Percentiles rank a stretch among this genome's conserved stretches.
Evolutionary conservation across 2,329 filamentous ascomycete species (phyloP).

Genomic region (Pseudovirgaria hyperparasitica): DNA sequence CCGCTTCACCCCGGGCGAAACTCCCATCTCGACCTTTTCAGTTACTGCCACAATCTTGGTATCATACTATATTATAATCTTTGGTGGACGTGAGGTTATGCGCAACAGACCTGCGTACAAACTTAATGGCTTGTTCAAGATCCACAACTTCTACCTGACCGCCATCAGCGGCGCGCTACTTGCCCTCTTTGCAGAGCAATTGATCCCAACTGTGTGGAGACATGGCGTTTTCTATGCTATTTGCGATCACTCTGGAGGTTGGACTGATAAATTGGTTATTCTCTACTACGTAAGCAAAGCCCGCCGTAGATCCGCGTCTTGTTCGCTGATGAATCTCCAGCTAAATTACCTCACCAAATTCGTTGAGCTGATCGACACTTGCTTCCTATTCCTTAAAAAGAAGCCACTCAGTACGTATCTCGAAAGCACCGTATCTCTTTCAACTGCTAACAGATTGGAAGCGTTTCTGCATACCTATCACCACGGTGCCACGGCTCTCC

Average conservation of each 20-base stretch:
- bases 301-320: slow-evolving; percentile 1
- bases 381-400: slow-evolving; percentile 98
- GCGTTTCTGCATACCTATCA: slow-evolving; percentile 98
- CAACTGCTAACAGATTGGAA: slow-evolving; percentile 27
- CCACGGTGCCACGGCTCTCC: slow-evolving; percentile 88
- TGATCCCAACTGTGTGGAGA: slow-evolving; percentile 69
- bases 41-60: slow-evolving; percentile 69
- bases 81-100: slow-evolving; percentile 88
- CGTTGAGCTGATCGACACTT: slow-evolving; percentile 85
- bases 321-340: slow-evolving; percentile 39
- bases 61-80: slow-evolving; percentile 86
- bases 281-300: slow-evolving; percentile 77
- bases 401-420: slow-evolving; percentile 68
- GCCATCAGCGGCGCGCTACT: slow-evolving; percentile 69
- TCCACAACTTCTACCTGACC: slow-evolving; percentile 94
- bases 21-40: slow-evolving; percentile 81
- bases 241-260: slow-evolving; percentile 69
- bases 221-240: slow-evolving; percentile 82
- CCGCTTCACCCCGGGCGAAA: slow-evolving; percentile 66
- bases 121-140: slow-evolving; percentile 79
- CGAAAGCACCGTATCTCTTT: slow-evolving; percentile 2
- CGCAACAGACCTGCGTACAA: slow-evolving; percentile 73
- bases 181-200: slow-evolving; percentile 78
- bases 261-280: slow-evolving; percentile 85
- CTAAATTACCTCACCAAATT: slow-evolving; percentile 98